phyloP scores from a whole-genome alignment of 2,329 filamentous ascomycete genomes.

The Colletotrichum shisoi region DNA sequence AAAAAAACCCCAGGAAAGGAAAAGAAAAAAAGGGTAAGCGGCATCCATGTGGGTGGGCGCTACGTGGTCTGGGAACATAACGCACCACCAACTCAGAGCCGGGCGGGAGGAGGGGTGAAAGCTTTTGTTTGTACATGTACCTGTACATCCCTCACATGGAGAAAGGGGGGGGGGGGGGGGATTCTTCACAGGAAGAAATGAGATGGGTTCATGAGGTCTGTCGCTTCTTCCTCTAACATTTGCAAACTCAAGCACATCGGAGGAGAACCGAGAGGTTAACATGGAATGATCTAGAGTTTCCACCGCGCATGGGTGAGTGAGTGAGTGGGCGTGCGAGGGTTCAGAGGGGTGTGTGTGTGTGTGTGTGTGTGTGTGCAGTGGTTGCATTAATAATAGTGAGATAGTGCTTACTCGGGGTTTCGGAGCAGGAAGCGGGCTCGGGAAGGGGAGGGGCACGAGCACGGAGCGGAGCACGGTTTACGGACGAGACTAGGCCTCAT shows the following conservation, averaged over 20 bases:
- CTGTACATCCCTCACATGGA: not conserved
- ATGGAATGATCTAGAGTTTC: slow-evolving; percentile 7
- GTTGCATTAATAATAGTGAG: not conserved
- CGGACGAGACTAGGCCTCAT: slow-evolving; percentile 11
- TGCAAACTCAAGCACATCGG: not conserved
- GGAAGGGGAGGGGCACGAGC: too few relatives aligned
- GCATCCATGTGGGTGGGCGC: not conserved
- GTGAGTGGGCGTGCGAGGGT: too few relatives aligned
- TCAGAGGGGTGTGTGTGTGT: not conserved
- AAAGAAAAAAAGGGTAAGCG: not conserved
- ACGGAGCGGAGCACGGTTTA: not conserved
- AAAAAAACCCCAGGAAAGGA: too few relatives aligned
- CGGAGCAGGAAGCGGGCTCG: too few relatives aligned
- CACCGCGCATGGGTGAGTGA: not conserved
- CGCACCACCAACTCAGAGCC: slow-evolving; percentile 4
- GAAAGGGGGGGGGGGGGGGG: not conserved
- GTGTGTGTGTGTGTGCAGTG: not conserved
- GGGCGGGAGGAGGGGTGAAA: not conserved
- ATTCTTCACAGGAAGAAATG: not conserved
- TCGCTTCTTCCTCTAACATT: not conserved
- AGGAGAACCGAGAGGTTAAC: not conserved
- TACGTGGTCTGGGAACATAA: too few relatives aligned
- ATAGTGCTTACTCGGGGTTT: slow-evolving; percentile 8
- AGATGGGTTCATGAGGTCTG: not conserved
- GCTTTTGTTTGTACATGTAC: not conserved